Evolutionary conservation across 306 rosid genomes (phyloP).

Genomic region (Sicyos edulis): DNA sequence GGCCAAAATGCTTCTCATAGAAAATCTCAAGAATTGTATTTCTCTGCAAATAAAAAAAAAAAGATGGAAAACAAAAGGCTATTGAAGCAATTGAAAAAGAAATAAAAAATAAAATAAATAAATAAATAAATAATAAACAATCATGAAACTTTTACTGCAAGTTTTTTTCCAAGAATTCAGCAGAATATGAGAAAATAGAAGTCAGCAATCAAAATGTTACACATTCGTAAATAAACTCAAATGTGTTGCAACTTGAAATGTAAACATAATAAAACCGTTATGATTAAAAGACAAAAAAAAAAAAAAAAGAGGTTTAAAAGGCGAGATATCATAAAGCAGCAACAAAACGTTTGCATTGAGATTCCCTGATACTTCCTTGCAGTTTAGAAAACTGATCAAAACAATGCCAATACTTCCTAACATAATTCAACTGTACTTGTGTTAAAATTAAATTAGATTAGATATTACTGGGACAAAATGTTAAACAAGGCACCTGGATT

Average conservation of each 20-base stretch:
- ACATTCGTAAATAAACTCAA: conserved; percentile 41
- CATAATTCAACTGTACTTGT: background rate
- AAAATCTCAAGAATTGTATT: conserved; percentile 75
- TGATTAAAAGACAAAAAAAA: background rate
- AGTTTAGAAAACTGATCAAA: background rate
- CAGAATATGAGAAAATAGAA: conserved; percentile 49
- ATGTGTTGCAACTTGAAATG: conserved; percentile 26
- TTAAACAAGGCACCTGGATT: conserved; percentile 51
- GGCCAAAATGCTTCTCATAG: conserved; percentile 90
- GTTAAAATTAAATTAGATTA: background rate
- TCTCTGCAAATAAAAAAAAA: conserved; percentile 49
- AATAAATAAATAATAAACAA: background rate
- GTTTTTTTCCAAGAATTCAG: conserved; percentile 50
- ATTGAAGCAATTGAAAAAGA: conserved; percentile 16
- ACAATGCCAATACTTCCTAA: background rate
- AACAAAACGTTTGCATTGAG: background rate
- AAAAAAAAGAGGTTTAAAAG: background rate
- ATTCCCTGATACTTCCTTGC: background rate
- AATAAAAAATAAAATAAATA: conserved; percentile 7
- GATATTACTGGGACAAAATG: conserved; percentile 1
- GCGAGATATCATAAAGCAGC: conserved; percentile 10
- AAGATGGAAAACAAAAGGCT: conserved; percentile 11
- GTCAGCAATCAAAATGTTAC: conserved; percentile 44
- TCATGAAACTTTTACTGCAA: conserved; percentile 46
- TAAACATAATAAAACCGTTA: conserved; percentile 21